phyloP scores from a whole-genome alignment of 192 early-diverging fungal species.

The Backusella morwellensis region DNA sequence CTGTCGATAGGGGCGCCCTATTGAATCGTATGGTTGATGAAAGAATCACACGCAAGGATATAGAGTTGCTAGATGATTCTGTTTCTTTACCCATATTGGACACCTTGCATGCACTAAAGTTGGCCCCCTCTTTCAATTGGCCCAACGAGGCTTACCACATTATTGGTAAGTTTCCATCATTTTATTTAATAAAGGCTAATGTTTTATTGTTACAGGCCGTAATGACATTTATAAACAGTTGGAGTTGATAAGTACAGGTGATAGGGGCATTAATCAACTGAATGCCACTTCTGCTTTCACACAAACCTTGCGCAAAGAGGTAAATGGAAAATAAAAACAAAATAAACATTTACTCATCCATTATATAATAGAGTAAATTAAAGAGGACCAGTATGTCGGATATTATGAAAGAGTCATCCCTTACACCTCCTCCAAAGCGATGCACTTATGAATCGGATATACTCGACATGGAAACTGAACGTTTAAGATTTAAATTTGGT shows the following conservation, averaged over 20 bases:
- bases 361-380: background rate
- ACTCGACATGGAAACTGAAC: conserved; percentile 10
- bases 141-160: background rate
- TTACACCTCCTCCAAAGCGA: background rate
- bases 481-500: conserved; percentile 8
- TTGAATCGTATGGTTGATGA: background rate
- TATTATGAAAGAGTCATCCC: background rate
- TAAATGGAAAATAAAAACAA: background rate
- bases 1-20: background rate
- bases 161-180: background rate
- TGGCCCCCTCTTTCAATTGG: background rate
- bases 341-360: too few species aligned
- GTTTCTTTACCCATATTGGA: background rate
- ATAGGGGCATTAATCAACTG: background rate
- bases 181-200: background rate
- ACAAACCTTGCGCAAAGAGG: background rate
- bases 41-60: background rate
- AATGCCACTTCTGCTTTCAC: background rate
- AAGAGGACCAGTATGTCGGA: background rate
- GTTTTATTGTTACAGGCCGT: background rate
- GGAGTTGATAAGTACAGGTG: background rate
- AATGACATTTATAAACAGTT: conserved; percentile 15
- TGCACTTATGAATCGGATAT: background rate
- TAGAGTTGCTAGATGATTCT: background rate
- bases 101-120: background rate